phyloP scores from a whole-genome alignment of 2,329 filamentous ascomycete genomes.

The Sclerotinia borealis region DNA sequence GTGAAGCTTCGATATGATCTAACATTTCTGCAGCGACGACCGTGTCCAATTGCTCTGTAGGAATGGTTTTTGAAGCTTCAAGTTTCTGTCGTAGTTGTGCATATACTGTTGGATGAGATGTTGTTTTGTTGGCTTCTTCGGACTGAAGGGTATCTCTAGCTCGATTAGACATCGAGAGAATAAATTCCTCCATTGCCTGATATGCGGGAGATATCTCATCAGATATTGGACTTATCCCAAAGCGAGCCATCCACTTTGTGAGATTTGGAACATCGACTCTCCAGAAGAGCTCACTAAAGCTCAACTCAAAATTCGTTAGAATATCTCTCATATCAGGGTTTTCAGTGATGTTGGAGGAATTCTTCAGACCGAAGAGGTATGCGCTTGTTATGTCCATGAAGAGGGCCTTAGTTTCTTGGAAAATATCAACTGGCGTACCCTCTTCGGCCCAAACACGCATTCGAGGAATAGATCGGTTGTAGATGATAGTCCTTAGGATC shows the following conservation, averaged over 20 bases:
- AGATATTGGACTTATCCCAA: background rate
- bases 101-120: background rate
- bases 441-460: background rate
- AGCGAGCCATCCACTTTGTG: background rate
- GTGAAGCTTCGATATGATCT: slow-evolving; percentile 68
- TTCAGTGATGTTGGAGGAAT: background rate
- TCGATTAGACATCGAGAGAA: background rate
- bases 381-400: background rate
- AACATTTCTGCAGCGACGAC: slow-evolving; percentile 61
- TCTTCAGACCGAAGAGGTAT: background rate
- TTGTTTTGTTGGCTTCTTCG: background rate
- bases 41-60: slow-evolving; percentile 1
- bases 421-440: background rate
- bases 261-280: background rate
- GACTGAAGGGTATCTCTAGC: background rate
- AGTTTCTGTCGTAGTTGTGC: background rate
- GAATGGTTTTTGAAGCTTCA: background rate
- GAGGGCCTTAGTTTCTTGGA: background rate
- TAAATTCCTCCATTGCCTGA: background rate
- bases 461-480: background rate
- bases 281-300: background rate
- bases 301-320: background rate
- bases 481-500: background rate
- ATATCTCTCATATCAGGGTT: background rate
- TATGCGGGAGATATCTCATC: background rate